Percentiles rank a stretch among this genome's conserved stretches.
These are phyloP conservation scores for Balakata baccata DNA, from an alignment of 345 rosid species.

Conservation along the genomic window DNA sequence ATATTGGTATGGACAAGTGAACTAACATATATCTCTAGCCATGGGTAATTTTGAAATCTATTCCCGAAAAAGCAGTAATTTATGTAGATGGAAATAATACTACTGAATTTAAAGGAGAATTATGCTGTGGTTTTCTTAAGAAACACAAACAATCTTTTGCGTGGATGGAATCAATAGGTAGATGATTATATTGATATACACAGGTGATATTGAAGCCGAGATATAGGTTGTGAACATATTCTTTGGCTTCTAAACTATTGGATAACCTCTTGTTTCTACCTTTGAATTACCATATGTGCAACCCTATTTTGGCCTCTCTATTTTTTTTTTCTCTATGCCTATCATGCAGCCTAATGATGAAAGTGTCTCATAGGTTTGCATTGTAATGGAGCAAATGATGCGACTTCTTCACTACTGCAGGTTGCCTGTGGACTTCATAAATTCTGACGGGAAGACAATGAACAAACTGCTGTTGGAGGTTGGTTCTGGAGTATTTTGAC, in stretches of 20 bases:
- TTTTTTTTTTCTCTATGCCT: constrained; percentile 1
- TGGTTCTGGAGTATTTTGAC: constrained; percentile 24
- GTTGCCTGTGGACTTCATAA: constrained; percentile 90
- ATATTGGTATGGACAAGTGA: constrained; percentile 3
- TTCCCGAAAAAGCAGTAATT: background rate
- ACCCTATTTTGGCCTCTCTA: background rate
- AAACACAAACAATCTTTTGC: background rate
- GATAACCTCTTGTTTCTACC: background rate
- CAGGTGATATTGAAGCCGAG: background rate
- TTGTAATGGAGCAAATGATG: constrained; percentile 99
- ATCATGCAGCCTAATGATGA: constrained; percentile 8
- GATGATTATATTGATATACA: background rate
- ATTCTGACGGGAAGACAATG: constrained; percentile 93
- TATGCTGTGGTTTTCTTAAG: background rate
- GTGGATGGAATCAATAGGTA: background rate
- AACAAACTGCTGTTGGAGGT: constrained; percentile 87
- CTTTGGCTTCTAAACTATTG: background rate
- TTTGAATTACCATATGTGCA: background rate
- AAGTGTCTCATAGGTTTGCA: constrained; percentile 55
- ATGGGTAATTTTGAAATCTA: background rate
- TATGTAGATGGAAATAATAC: background rate
- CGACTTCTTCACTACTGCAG: constrained; percentile 85
- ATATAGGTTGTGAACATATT: background rate
- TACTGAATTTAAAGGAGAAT: background rate
- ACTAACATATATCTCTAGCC: background rate